These are phyloP conservation scores for Abrus pulchellus DNA, from an alignment of 306 rosid species.

Conservation along the genomic window DNA sequence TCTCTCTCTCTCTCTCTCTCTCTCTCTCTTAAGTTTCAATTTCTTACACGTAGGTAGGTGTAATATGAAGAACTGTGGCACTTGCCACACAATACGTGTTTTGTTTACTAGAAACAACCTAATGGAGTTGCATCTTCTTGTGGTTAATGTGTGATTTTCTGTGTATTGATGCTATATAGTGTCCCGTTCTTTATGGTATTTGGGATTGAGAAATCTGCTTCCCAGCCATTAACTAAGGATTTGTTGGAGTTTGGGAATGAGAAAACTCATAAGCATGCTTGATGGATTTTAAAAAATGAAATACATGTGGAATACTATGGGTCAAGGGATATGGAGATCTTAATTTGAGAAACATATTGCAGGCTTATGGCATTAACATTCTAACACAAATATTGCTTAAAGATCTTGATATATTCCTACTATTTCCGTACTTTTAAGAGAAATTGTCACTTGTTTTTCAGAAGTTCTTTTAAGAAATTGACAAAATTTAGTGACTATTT, in stretches of 20 bases:
- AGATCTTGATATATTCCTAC: neutral
- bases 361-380: neutral
- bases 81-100: conserved; percentile 46
- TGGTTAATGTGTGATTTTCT: conserved; percentile 49
- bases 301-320: neutral
- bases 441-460: no score
- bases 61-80: conserved; percentile 47
- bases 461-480: no score
- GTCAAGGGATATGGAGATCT: neutral
- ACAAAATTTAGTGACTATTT: no score
- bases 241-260: conserved; percentile 23
- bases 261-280: conserved; percentile 33
- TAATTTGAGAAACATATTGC: neutral
- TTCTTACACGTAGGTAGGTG: conserved; percentile 57
- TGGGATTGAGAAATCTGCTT: conserved; percentile 32
- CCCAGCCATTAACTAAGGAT: neutral
- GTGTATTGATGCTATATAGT: conserved; percentile 36
- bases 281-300: conserved; percentile 34
- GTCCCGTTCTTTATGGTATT: conserved; percentile 8
- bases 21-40: neutral
- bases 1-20: conserved; percentile 19
- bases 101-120: conserved; percentile 51
- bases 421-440: neutral
- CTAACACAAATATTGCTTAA: neutral
- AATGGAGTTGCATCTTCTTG: conserved; percentile 27